These are phyloP conservation scores for Phytophthora fragariae DNA, from an alignment of 352 stramenopile species.

Conservation along the genomic window DNA sequence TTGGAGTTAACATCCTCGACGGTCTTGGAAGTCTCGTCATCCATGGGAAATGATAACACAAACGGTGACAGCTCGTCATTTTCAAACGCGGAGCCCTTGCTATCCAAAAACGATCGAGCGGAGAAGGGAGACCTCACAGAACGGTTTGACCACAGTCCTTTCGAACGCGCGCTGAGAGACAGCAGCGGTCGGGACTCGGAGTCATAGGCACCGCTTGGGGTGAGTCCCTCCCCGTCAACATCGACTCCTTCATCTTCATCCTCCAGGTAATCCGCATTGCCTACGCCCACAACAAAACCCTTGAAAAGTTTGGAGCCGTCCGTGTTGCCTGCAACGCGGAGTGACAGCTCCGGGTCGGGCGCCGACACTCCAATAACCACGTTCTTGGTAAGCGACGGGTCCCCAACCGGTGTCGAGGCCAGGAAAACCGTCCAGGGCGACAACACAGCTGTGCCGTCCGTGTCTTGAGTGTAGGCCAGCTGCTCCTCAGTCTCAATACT, in stretches of 20 bases:
- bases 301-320: conserved; percentile 63
- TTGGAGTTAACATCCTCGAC: conserved; percentile 60
- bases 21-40: conserved; percentile 67
- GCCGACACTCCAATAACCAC: conserved; percentile 79
- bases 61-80: conserved; percentile 53
- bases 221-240: conserved; percentile 20
- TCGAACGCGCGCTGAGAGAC: conserved; percentile 44
- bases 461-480: conserved; percentile 80
- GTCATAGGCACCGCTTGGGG: conserved; percentile 38
- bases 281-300: conserved; percentile 77
- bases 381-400: conserved; percentile 69
- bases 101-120: conserved; percentile 48
- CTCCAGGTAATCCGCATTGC: conserved; percentile 51
- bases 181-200: conserved; percentile 55
- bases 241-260: conserved; percentile 37
- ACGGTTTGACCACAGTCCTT: conserved; percentile 53
- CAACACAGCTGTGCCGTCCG: conserved; percentile 64
- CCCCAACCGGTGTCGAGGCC: conserved; percentile 59
- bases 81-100: conserved; percentile 41
- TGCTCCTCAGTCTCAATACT: conserved; percentile 88
- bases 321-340: conserved; percentile 71
- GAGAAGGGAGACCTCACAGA: conserved; percentile 60
- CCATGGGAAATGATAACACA: conserved; percentile 80
- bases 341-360: conserved; percentile 63
- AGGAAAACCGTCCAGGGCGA: conserved; percentile 86